phyloP scores from a whole-genome alignment of 108 stramenopile genomes.

The Stephanodiscus minutulus region DNA sequence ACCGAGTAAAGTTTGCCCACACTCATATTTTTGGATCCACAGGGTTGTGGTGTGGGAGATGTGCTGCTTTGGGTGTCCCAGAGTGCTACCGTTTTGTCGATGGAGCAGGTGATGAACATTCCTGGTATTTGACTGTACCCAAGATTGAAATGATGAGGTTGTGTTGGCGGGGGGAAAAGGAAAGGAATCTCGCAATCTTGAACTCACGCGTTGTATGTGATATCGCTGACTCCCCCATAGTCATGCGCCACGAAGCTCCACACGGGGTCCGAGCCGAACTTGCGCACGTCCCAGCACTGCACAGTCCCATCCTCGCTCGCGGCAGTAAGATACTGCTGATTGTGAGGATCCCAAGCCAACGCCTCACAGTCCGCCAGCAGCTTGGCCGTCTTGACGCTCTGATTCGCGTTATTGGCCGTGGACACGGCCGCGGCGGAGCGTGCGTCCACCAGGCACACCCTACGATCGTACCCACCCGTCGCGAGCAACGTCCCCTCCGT shows the following conservation, averaged over 20 bases:
- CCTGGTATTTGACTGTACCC: constrained; percentile 72
- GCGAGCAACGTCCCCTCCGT: constrained; percentile 91
- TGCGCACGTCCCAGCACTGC: constrained; percentile 92
- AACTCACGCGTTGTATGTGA: constrained; percentile 81
- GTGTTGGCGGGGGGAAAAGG: not conserved
- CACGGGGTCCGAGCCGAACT: constrained; percentile 79
- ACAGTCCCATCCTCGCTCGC: constrained; percentile 92
- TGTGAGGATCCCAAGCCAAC: constrained; percentile 91
- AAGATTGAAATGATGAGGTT: constrained; percentile 4
- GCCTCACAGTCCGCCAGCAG: constrained; percentile 80
- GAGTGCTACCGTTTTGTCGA: constrained; percentile 91
- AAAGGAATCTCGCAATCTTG: not conserved
- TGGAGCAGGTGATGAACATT: constrained; percentile 87
- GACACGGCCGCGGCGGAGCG: constrained; percentile 45
- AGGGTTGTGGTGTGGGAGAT: constrained; percentile 56
- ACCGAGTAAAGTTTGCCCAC: constrained; percentile 90
- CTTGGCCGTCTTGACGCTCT: constrained; percentile 67
- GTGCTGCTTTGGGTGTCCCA: constrained; percentile 82
- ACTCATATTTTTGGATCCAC: constrained; percentile 85
- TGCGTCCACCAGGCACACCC: constrained; percentile 86
- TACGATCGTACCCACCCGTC: constrained; percentile 90
- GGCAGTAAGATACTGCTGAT: constrained; percentile 74
- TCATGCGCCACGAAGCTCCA: constrained; percentile 89
- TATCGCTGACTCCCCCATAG: constrained; percentile 84
- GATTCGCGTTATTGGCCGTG: constrained; percentile 9